Evolutionary conservation across 192 early-diverging fungal genomes (phyloP).

Genomic region (Funneliformis mosseae): DNA sequence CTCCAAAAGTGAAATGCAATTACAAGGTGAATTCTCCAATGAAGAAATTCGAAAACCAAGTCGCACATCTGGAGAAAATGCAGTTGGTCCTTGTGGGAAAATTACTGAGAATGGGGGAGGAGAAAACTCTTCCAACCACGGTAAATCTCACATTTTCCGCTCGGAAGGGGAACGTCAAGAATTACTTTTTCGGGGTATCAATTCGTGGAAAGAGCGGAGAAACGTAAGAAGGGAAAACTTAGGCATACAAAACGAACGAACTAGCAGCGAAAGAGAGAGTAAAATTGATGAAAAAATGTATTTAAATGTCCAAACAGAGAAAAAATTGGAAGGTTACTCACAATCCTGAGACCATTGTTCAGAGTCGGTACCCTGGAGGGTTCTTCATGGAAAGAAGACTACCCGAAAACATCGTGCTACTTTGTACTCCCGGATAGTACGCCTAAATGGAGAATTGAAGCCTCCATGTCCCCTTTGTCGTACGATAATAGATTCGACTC

Average conservation of each 20-base stretch:
- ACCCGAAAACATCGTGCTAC: not conserved
- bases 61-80: slow-evolving; percentile 6
- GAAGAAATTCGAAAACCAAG: slow-evolving; percentile 18
- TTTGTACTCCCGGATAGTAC: no score
- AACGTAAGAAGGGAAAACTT: no score
- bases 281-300: no score
- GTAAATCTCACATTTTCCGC: not conserved
- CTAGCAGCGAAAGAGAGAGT: no score
- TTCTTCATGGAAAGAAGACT: not conserved
- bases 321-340: not conserved
- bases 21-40: slow-evolving; percentile 6
- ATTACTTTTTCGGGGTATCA: no score
- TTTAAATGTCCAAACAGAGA: no score
- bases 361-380: not conserved
- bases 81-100: not conserved
- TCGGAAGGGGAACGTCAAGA: no score
- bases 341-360: not conserved
- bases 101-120: not conserved
- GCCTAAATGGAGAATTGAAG: no score
- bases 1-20: not conserved
- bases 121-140: not conserved
- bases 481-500: not conserved
- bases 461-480: not conserved
- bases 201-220: no score
- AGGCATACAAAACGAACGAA: no score